phyloP scores from a whole-genome alignment of 768 basidiomycete species.

The Pleurotus cornucopiae region DNA sequence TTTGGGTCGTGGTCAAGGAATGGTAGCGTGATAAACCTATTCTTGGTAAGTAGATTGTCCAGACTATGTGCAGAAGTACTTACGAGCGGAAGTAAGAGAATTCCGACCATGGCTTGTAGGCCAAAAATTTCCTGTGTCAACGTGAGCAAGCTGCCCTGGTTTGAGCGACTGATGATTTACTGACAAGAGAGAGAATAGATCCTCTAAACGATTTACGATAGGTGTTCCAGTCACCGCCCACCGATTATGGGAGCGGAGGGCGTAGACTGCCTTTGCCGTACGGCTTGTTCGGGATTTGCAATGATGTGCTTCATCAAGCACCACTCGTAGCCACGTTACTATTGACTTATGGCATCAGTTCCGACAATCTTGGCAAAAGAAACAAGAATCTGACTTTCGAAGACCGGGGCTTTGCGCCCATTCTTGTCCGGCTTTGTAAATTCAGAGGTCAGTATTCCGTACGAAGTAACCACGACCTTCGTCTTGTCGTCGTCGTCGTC shows the following conservation, averaged over 20 bases:
- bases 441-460: slow-evolving; percentile 88
- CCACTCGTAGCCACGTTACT: slow-evolving; percentile 81
- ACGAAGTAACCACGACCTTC: slow-evolving; percentile 87
- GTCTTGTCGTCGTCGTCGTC: slow-evolving; percentile 48
- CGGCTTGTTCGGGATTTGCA: slow-evolving; percentile 89
- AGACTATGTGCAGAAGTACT: slow-evolving; percentile 17
- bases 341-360: background rate
- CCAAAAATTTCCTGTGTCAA: slow-evolving; percentile 61
- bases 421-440: slow-evolving; percentile 65
- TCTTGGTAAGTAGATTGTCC: background rate
- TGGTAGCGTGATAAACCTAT: slow-evolving; percentile 84
- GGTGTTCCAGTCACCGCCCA: slow-evolving; percentile 97
- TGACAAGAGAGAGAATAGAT: slow-evolving; percentile 80
- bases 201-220: slow-evolving; percentile 91
- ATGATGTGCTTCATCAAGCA: slow-evolving; percentile 93
- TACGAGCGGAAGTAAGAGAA: slow-evolving; percentile 88
- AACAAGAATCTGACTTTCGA: slow-evolving; percentile 50
- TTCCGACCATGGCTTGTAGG: slow-evolving; percentile 78
- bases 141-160: background rate
- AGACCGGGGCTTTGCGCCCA: slow-evolving; percentile 50
- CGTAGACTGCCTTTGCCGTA: slow-evolving; percentile 86
- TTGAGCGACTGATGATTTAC: slow-evolving; percentile 13
- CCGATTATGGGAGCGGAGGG: slow-evolving; percentile 68
- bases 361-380: background rate
- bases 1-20: slow-evolving; percentile 90